These are phyloP conservation scores for Coniochaeta sp. DNA, from an alignment of 2,329 filamentous ascomycete species.

Conservation along the genomic window DNA sequence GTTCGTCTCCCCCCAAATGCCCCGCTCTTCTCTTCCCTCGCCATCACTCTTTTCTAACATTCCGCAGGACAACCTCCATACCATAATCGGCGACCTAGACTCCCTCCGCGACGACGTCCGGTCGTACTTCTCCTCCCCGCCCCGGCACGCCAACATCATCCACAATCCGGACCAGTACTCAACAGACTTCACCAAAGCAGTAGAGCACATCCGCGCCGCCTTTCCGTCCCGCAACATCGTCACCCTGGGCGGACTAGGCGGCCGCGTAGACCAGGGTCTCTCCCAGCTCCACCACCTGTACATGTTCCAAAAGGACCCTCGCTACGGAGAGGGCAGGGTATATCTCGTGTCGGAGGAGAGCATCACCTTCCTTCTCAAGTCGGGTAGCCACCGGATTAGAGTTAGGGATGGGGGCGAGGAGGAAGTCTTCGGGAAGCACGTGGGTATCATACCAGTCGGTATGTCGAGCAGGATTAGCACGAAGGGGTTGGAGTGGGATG, in stretches of 20 bases:
- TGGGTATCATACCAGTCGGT: slow-evolving; percentile 80
- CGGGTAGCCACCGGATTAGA: slow-evolving; percentile 60
- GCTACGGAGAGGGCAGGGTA: slow-evolving; percentile 48
- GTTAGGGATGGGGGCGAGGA: slow-evolving; percentile 41
- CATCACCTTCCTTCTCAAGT: slow-evolving; percentile 72
- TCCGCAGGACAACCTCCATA: slow-evolving; percentile 52
- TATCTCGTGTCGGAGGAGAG: slow-evolving; percentile 78
- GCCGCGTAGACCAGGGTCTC: slow-evolving; percentile 86
- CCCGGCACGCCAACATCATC: slow-evolving; percentile 48
- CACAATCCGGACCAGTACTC: slow-evolving; percentile 72
- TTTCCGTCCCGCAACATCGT: slow-evolving; percentile 54
- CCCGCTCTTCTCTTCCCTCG: too few species aligned
- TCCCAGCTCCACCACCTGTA: slow-evolving; percentile 84
- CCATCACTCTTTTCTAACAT: too few species aligned
- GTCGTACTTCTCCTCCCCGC: slow-evolving; percentile 56
- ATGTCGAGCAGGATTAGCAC: slow-evolving; percentile 76
- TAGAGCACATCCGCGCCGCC: slow-evolving; percentile 47
- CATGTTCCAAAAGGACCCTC: slow-evolving; percentile 46
- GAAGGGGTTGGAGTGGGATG: slow-evolving; percentile 83
- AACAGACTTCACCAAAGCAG: slow-evolving; percentile 86
- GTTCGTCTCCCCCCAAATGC: too few species aligned
- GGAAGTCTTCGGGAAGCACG: slow-evolving; percentile 63
- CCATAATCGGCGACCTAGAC: slow-evolving; percentile 87
- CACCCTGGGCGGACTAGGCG: slow-evolving; percentile 76
- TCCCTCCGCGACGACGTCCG: slow-evolving; percentile 60